Base-by-base conservation (phyloP, 441 rosid species). In the Gossypium laxum region DNA sequence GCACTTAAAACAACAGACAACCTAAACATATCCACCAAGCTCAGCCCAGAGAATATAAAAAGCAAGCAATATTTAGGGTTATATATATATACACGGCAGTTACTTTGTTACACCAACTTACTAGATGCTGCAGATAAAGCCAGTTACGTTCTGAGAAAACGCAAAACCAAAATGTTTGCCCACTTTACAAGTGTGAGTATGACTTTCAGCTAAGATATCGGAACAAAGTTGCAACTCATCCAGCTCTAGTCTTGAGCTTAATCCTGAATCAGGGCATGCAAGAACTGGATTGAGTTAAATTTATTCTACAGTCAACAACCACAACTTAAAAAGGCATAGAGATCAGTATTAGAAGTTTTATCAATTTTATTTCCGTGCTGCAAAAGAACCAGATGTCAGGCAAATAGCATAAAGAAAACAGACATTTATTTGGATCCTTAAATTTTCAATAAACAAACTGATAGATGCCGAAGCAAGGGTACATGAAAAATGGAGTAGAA, bases 261-360 rank as follows among this genome's bases (percentile, higher is more conserved):
- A 65, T 2, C 69, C 55, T 65, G 69, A 65, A 45, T 65, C 69
- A 65, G 8, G 15, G 8, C 48, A 65, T 65, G 47, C 12, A 63
- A 11, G 10, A 62, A 62, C n/a, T 41, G 43, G 11, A 38, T 34
- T 21, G 12, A 22, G 54, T 45, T 43, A 64, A 43, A 45, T 64
- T 64, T 26, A 64, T 5, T 45, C 34, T 2, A 64, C 26, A 5
- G 43, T 19, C 19, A 21, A 11, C 38, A 21, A 12, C 12, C 5
- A 47, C 24, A 45, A 43, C 52, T 41, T 19, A 51, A 11, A 18
- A 63, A 1, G 19, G 43, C 45, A 59, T 21, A 19, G 22, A 8
- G 24, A 54, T 22, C 26, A 54, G 58, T 21, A 54, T 50, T 15
- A 50, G 17, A 47, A 24, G 14, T 30, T 57, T 11, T 5, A 58